Evolutionary conservation across 208 protist species (phyloP), one percentile per base, ranked within the genome.

Genomic region (Crithidia fasciculata): DNA sequence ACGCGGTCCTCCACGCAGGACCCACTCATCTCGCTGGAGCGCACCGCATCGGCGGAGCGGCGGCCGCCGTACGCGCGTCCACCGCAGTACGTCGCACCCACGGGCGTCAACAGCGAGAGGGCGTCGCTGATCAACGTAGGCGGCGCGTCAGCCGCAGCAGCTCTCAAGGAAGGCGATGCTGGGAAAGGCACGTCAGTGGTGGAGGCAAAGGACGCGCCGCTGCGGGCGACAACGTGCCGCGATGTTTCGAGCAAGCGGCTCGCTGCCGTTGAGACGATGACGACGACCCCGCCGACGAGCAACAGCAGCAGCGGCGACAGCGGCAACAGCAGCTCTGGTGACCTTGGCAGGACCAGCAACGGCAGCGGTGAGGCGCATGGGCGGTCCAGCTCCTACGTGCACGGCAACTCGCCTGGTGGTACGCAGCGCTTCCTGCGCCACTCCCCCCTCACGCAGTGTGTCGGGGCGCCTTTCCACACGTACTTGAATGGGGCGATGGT

Each of bases 401-500:
- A 37, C 45, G 47, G 49, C 36, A 72, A 45, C 3, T 47, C 47
- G 15, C 55, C 68, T 5, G 47, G 58, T 37, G 19, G 49, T 6
- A 69, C 57, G 5, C 72, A 71, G 65, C 69, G 66, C 13, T 78
- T 80, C 44, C 52, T 80, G 45, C 76, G 68, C 6, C 73, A 57
- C 59, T 78, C 73, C 39, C 73, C 73, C 3, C 41, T 78, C 8
- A 57, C 73, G 8, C 73, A 72, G 44, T 78, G 73, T 53, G 37
- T 68, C 2, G 59, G 65, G 3, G 37, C 59, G 15, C 73, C 73
- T 2, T 76, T 80, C 49, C 68, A 80, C 63, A 68, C 68, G 4
- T 74, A 71, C 63, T 52, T 80, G 36, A 74, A 72, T 28, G 69
- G 76, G 8, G 76, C 76, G 6, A 67, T 80, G 40, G 76, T 64